Evolutionary conservation across 1,284 basidiomycete genomes (phyloP).

Genomic region (Takashimella koratensis): DNA sequence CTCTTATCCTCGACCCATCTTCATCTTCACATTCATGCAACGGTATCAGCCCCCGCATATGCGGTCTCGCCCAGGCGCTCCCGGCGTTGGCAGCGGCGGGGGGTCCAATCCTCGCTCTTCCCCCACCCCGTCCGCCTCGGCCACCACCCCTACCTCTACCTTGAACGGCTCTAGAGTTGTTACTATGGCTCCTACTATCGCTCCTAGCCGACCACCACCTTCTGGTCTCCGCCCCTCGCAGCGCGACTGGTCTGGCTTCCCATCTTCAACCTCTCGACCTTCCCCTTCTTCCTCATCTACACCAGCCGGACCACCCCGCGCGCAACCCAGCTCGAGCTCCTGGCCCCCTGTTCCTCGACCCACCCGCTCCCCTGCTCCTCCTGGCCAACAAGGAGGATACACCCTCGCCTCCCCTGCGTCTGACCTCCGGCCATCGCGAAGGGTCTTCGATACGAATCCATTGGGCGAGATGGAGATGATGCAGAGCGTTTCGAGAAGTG

Average conservation of each 20-base stretch:
- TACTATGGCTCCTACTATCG: not conserved
- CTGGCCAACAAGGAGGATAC: too few species aligned
- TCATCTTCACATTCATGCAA: too few species aligned
- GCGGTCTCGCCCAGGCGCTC: conserved; percentile 6
- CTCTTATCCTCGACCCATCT: too few species aligned
- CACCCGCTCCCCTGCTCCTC: not conserved
- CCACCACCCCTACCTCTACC: too few species aligned
- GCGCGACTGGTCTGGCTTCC: conserved; percentile 2
- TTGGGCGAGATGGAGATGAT: conserved; percentile 36
- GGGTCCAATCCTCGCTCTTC: too few species aligned
- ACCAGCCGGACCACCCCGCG: not conserved
- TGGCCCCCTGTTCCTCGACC: not conserved
- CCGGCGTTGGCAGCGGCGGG: too few species aligned
- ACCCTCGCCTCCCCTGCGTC: conserved; percentile 9
- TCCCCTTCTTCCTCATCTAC: not conserved
- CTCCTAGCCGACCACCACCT: not conserved
- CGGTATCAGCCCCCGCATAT: conserved; percentile 15
- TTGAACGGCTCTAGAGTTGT: too few species aligned
- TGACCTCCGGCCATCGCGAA: conserved; percentile 10
- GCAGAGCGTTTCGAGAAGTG: conserved; percentile 37
- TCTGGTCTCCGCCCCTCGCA: not conserved
- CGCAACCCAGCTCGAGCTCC: not conserved
- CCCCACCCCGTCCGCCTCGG: too few species aligned
- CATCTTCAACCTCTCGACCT: too few species aligned
- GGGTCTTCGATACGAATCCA: not conserved